Conservation (phyloP, 148 eudicot genomes). For the Cornus suecica region DNA sequence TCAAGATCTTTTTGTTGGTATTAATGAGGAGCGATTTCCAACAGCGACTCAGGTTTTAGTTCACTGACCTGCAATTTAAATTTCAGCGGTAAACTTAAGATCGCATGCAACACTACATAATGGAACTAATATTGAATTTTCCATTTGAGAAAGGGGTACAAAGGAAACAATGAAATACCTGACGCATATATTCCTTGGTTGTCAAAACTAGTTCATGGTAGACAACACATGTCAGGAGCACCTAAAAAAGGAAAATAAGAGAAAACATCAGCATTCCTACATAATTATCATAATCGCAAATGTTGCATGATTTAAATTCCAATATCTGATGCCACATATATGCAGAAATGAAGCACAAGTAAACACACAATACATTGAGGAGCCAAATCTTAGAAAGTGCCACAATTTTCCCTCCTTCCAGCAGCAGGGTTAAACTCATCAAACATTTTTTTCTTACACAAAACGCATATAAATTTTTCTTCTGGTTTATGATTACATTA, state of each 20-base stretch:
- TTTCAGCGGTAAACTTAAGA: neutral
- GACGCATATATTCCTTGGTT: constrained; percentile 89
- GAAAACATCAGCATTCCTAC: neutral
- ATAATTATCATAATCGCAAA: neutral
- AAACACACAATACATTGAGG: too few relatives aligned
- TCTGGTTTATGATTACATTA: neutral
- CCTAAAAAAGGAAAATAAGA: constrained; percentile 17
- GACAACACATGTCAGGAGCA: constrained; percentile 76
- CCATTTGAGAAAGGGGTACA: neutral
- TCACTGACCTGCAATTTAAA: constrained; percentile 63
- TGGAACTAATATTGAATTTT: neutral
- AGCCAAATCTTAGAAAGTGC: neutral
- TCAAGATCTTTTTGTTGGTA: constrained; percentile 87
- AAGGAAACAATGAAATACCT: constrained; percentile 27
- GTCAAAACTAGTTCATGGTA: constrained; percentile 90
- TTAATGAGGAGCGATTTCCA: constrained; percentile 92
- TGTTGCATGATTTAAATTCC: neutral
- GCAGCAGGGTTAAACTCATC: neutral
- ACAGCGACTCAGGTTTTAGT: constrained; percentile 85
- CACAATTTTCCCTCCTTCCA: neutral
- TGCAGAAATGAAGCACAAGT: too few relatives aligned
- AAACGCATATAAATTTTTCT: neutral
- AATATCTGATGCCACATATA: neutral
- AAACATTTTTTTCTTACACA: neutral
- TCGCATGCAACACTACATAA: neutral